Evolutionary conservation across 108 stramenopile species (phyloP), one percentile per base, ranked within the genome.

Genomic region (Skeletonema tropicum): DNA sequence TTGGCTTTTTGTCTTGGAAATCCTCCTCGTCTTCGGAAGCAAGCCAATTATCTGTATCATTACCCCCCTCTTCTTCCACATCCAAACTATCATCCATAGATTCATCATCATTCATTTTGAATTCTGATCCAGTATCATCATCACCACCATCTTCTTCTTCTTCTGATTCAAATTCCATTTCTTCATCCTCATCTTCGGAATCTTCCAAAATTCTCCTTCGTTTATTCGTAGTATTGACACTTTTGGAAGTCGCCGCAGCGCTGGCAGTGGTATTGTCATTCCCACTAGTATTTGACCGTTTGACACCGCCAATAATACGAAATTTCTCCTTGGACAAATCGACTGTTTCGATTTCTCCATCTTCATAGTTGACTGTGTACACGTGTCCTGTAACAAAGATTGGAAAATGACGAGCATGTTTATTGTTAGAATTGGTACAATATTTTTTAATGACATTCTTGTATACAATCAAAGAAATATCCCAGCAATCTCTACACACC

Each of bases 301-400:
- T 67, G n/a, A 36, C 14, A 46, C 39, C 66, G n/a, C 39, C 73
- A 19, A 87, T 29, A 26, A 87, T 70, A 38, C 69, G 61, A 68
- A 86, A 86, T 39, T 68, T 68, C 69, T 88, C 86, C 15, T 14
- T 66, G 41, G 70, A 35, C 36, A 93, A 66, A 71, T 93, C 90
- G 13, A 88, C 77, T 62, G 79, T 80, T 70, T 90, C 89, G 6
- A 49, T 59, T 55, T 91, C 89, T 26, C 89, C 90, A 67, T 91
- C 88, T 42, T 93, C 92, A 71, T 93, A 93, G n/a, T 60, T 60
- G 14, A 60, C 13, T 31, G 13, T 14, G 59, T 30, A 62, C 29
- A 26, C 5, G 25, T 67, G 59, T 6, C 55, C 55, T 45, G 15
- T 41, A 7, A 35, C 4, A 35, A 2, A 5, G 7, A 7, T 35